Conservation (phyloP, 169 alveolate genomes). For the Plasmodium reichenowi region DNA sequence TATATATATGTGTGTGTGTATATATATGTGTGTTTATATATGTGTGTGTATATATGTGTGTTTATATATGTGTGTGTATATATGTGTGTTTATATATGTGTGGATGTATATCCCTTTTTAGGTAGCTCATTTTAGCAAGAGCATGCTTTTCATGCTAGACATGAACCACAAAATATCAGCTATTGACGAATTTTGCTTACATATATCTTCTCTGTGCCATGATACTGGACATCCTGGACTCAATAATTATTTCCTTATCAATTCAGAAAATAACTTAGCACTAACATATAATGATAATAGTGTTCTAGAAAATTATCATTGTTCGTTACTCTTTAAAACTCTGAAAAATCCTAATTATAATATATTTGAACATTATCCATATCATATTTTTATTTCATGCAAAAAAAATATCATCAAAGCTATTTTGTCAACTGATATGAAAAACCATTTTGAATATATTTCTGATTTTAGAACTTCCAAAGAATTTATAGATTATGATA, state of each 20-base stretch:
- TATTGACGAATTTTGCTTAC: conserved; percentile 57
- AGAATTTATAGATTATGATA: conserved; percentile 77
- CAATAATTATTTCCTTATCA: conserved; percentile 88
- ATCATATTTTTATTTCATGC: conserved; percentile 66
- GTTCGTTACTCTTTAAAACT: conserved; percentile 89
- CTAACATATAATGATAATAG: conserved; percentile 93
- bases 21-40: no score
- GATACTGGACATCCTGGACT: conserved; percentile 95
- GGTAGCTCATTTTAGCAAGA: conserved; percentile 71
- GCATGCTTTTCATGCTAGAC: conserved; percentile 62
- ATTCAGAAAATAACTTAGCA: conserved; percentile 88
- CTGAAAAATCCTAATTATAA: conserved; percentile 70
- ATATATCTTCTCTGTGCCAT: conserved; percentile 88
- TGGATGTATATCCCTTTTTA: background rate
- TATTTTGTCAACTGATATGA: conserved; percentile 95
- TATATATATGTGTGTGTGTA: background rate
- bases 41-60: no score
- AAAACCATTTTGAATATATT: conserved; percentile 91
- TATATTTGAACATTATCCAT: conserved; percentile 72
- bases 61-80: background rate
- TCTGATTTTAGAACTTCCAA: conserved; percentile 86
- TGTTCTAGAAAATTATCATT: conserved; percentile 94
- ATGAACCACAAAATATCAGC: conserved; percentile 57
- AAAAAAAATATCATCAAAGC: conserved; percentile 91
- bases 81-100: background rate